Evolutionary conservation across 2,329 filamentous ascomycete species (phyloP).

Genomic region (Parastagonospora avenae): DNA sequence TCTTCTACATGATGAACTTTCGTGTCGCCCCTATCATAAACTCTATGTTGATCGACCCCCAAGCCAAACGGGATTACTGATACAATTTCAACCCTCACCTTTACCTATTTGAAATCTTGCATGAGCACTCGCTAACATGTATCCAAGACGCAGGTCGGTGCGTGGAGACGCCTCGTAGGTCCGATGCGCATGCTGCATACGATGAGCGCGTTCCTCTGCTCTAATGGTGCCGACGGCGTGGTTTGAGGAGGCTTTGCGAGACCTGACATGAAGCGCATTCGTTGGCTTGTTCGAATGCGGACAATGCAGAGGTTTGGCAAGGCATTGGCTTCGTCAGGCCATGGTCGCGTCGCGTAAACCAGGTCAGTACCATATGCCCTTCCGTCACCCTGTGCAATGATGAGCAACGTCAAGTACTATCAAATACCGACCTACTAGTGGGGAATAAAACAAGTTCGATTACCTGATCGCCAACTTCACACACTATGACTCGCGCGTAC

Average conservation of each 20-base stretch:
- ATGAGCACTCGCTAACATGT: constrained; percentile 3
- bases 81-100: constrained; percentile 13
- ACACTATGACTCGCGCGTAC: not conserved
- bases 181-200: too few relatives aligned
- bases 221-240: too few relatives aligned
- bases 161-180: too few relatives aligned
- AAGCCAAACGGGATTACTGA: constrained; percentile 50
- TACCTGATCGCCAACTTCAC: constrained; percentile 35
- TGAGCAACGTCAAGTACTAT: constrained; percentile 47
- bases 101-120: constrained; percentile 4
- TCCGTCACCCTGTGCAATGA: constrained; percentile 27
- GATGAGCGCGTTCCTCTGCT: too few relatives aligned
- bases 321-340: constrained; percentile 19
- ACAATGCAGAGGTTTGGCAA: not conserved
- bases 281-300: too few relatives aligned
- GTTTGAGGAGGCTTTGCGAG: too few relatives aligned
- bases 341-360: constrained; percentile 4
- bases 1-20: constrained; percentile 40
- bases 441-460: constrained; percentile 47
- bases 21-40: constrained; percentile 50
- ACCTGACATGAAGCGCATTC: too few relatives aligned
- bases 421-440: constrained; percentile 47
- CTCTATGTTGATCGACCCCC: constrained; percentile 48
- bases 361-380: constrained; percentile 21
- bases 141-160: not conserved